A percentile compares a stretch with the other conserved stretches of the same genome.
Evolutionary conservation across 306 rosid genomes (phyloP).

Genomic region (Prunus padus): DNA sequence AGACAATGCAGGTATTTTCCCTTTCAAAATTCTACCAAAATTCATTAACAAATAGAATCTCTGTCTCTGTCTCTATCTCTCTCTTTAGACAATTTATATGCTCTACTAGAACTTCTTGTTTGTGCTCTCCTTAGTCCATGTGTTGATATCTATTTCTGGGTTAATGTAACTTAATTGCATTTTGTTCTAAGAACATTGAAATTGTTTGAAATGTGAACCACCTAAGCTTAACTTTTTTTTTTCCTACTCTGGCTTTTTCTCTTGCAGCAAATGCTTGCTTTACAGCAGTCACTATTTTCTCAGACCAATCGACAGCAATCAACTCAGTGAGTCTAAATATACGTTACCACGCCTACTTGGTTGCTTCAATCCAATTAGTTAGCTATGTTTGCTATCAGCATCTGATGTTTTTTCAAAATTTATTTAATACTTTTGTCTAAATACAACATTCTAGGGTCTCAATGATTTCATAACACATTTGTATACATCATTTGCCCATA

Average conservation of each 20-base stretch:
- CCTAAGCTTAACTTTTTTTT: background rate
- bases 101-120: background rate
- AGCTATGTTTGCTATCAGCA: background rate
- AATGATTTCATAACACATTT: background rate
- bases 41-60: background rate
- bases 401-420: background rate
- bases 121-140: background rate
- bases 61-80: background rate
- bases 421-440: background rate
- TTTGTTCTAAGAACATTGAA: background rate
- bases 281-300: conserved; percentile 48
- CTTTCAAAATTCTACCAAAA: background rate
- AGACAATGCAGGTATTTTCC: conserved; percentile 51
- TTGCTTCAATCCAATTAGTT: background rate
- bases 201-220: background rate
- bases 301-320: conserved; percentile 50
- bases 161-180: background rate
- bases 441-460: background rate
- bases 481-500: background rate
- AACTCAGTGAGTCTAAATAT: conserved; percentile 38
- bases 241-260: background rate
- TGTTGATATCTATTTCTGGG: background rate
- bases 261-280: conserved; percentile 52
- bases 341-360: conserved; percentile 7
- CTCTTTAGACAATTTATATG: background rate